A percentile compares a stretch with the other conserved stretches of the same genome.
Evolutionary conservation across 257 asterid genomes (phyloP).

Genomic region (Gentiana straminea): DNA sequence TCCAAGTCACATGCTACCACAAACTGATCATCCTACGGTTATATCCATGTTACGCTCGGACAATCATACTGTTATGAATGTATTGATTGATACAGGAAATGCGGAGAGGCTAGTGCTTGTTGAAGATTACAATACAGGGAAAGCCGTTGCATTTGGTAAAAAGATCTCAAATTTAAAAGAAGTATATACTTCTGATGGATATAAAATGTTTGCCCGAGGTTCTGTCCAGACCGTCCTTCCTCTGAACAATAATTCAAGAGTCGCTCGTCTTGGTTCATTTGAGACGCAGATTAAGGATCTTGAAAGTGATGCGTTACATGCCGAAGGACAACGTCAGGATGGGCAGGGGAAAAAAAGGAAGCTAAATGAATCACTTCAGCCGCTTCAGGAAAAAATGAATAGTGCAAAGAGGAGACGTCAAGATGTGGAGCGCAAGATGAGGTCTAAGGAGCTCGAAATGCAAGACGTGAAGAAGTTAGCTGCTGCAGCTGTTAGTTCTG

Average conservation of each 20-base stretch:
- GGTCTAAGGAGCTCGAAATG: slow-evolving; percentile 14
- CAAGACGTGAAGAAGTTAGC: slow-evolving; percentile 44
- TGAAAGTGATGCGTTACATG: no score
- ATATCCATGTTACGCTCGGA: slow-evolving; percentile 61
- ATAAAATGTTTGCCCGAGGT: slow-evolving; percentile 79
- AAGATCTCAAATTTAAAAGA: slow-evolving; percentile 67
- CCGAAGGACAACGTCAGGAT: no score
- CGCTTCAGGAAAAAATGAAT: slow-evolving; percentile 23
- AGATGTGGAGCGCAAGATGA: slow-evolving; percentile 27
- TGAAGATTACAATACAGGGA: slow-evolving; percentile 64
- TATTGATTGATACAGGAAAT: slow-evolving; percentile 68
- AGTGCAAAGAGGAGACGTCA: slow-evolving; percentile 48
- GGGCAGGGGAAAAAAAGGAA: neutral
- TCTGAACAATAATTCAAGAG: slow-evolving; percentile 47
- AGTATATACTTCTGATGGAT: slow-evolving; percentile 82
- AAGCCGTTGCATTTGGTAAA: slow-evolving; percentile 60
- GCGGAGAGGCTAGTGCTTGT: slow-evolving; percentile 97
- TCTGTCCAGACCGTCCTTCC: slow-evolving; percentile 83
- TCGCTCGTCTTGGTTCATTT: slow-evolving; percentile 81
- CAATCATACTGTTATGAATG: slow-evolving; percentile 60
- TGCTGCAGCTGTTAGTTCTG: slow-evolving; percentile 39
- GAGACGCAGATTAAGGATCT: slow-evolving; percentile 37
- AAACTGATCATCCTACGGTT: neutral
- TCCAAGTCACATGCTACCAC: no score
- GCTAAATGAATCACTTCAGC: slow-evolving; percentile 47